Percentiles rank a stretch among this genome's conserved stretches.
phyloP scores from a whole-genome alignment of 164 flowering plant genomes.

The Litsea cubeba region DNA sequence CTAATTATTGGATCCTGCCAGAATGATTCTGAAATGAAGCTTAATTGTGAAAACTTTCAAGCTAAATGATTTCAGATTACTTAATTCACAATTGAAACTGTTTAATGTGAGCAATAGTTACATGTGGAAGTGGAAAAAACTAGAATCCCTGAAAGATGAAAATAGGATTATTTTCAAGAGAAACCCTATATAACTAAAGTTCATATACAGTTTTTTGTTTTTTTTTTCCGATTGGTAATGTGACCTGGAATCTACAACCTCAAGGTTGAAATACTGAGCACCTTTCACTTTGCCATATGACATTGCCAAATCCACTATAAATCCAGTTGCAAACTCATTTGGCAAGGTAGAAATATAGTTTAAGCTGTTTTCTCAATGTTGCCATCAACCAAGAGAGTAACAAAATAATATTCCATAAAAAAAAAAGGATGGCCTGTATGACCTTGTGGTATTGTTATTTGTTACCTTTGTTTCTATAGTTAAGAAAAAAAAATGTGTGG shows the following conservation, averaged over 20 bases:
- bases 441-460: not conserved
- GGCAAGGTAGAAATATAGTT: not conserved
- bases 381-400: not conserved
- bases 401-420: too few relatives aligned
- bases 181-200: not conserved
- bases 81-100: not conserved
- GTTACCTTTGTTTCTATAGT: too few relatives aligned
- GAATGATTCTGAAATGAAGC: slow-evolving; percentile 14
- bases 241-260: too few relatives aligned
- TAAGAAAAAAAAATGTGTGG: not conserved
- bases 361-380: not conserved
- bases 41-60: slow-evolving; percentile 25
- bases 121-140: not conserved
- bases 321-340: not conserved
- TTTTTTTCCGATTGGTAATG: too few relatives aligned
- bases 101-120: not conserved
- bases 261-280: too few relatives aligned
- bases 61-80: not conserved
- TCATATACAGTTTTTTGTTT: not conserved
- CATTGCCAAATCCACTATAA: too few relatives aligned
- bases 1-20: slow-evolving; percentile 54
- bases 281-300: too few relatives aligned
- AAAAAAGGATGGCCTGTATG: not conserved
- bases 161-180: not conserved
- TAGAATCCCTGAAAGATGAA: not conserved